phyloP scores from a whole-genome alignment of 768 basidiomycete genomes.

The Trametes maxima region DNA sequence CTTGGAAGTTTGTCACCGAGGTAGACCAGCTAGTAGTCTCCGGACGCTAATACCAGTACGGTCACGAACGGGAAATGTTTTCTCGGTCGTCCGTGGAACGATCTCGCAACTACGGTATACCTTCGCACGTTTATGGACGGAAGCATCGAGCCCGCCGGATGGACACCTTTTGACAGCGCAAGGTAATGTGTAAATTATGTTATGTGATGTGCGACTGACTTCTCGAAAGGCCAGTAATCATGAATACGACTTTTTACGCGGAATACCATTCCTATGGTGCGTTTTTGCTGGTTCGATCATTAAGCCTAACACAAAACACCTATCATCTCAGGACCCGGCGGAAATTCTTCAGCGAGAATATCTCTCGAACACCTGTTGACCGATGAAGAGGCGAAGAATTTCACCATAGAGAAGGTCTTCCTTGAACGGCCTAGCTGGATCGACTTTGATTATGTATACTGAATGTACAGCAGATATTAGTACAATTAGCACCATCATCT shows the following conservation, averaged over 20 bases:
- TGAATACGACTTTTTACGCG: conserved; percentile 59
- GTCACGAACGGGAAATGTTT: conserved; percentile 49
- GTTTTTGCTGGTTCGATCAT: not conserved
- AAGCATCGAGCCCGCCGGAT: conserved; percentile 53
- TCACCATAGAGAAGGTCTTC: conserved; percentile 55
- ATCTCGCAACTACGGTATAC: conserved; percentile 55
- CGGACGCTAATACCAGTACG: conserved; percentile 55
- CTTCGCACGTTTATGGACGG: conserved; percentile 61
- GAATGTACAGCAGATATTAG: conserved; percentile 5
- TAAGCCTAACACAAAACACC: not conserved
- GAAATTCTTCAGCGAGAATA: conserved; percentile 47
- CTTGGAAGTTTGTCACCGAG: conserved; percentile 20
- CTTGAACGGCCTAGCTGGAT: conserved; percentile 55
- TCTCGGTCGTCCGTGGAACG: conserved; percentile 71
- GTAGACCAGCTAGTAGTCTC: conserved; percentile 44
- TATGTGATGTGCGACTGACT: not conserved
- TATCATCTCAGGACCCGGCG: conserved; percentile 49
- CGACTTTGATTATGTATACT: conserved; percentile 50
- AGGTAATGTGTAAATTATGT: conserved; percentile 33
- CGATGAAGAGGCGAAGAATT: conserved; percentile 40
- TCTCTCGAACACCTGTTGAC: conserved; percentile 51
- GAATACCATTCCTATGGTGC: conserved; percentile 57
- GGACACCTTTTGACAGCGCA: conserved; percentile 47
- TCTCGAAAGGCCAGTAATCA: conserved; percentile 44
- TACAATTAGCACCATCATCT: too few species aligned